phyloP scores from a whole-genome alignment of 345 rosid species.

The Garcia nutans region DNA sequence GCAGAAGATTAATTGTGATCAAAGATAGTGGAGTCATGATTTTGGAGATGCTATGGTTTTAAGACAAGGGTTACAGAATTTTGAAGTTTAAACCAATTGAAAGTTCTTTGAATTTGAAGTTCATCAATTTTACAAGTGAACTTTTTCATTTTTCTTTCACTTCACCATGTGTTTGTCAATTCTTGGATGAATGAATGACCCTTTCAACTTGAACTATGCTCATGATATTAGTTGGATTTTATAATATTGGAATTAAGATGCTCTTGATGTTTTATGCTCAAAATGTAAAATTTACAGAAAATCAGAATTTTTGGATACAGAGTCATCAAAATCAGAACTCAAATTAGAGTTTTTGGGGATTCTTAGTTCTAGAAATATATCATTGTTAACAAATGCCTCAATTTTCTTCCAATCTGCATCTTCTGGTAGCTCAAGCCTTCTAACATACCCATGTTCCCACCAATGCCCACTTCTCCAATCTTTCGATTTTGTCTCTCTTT shows the following conservation, averaged over 20 bases:
- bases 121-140: too few relatives aligned
- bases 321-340: slow-evolving; percentile 6
- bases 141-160: too few relatives aligned
- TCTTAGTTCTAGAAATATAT: slow-evolving; percentile 52
- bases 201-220: neutral
- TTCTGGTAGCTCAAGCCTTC: slow-evolving; percentile 82
- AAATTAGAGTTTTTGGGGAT: slow-evolving; percentile 44
- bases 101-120: too few relatives aligned
- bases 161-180: too few relatives aligned
- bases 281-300: neutral
- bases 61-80: too few relatives aligned
- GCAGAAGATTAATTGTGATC: too few relatives aligned
- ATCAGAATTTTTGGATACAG: slow-evolving; percentile 6
- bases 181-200: too few relatives aligned
- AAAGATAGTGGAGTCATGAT: too few relatives aligned
- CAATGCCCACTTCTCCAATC: slow-evolving; percentile 82
- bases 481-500: slow-evolving; percentile 36
- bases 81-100: too few relatives aligned
- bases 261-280: neutral
- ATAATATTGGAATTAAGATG: neutral
- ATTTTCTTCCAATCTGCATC: slow-evolving; percentile 63
- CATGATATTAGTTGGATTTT: neutral
- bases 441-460: slow-evolving; percentile 82
- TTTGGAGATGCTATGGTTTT: too few relatives aligned
- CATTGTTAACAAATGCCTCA: slow-evolving; percentile 46